These are phyloP conservation scores for Penicillium sp. DNA, from an alignment of 2,329 filamentous ascomycete species.

Conservation along the genomic window DNA sequence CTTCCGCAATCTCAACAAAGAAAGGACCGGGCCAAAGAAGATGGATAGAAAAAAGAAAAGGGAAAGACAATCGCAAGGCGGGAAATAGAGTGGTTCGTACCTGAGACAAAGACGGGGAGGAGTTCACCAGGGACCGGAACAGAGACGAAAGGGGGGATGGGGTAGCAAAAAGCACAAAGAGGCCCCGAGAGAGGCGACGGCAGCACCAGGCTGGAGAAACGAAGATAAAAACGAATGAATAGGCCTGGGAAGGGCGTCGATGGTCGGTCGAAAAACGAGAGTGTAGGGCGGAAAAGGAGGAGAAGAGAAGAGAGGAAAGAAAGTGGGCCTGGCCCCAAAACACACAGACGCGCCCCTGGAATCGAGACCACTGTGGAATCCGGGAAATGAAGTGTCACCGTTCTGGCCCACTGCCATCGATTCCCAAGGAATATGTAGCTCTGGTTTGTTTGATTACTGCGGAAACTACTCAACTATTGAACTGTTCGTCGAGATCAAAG, in stretches of 20 bases:
- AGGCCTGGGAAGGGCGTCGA: slow-evolving; percentile 7
- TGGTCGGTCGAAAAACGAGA: slow-evolving; percentile 16
- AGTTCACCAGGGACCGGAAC: background rate
- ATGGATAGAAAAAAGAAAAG: background rate
- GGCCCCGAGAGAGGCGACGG: slow-evolving; percentile 15
- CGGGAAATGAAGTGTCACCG: slow-evolving; percentile 6
- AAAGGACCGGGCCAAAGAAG: background rate
- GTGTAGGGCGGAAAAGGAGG: slow-evolving; percentile 1
- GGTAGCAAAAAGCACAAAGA: slow-evolving; percentile 9
- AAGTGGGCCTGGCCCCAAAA: slow-evolving; percentile 10
- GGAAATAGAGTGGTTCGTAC: slow-evolving; percentile 14
- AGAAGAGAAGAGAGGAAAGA: slow-evolving; percentile 13
- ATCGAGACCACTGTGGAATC: slow-evolving; percentile 16
- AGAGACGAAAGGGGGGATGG: background rate
- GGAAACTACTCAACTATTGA: no score
- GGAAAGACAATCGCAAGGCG: background rate
- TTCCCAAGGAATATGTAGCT: background rate
- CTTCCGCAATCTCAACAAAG: background rate
- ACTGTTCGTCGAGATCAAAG: no score
- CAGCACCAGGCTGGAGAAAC: slow-evolving; percentile 26
- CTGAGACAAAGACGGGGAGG: slow-evolving; percentile 16
- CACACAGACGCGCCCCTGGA: slow-evolving; percentile 19
- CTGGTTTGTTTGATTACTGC: background rate
- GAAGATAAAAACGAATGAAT: slow-evolving; percentile 12
- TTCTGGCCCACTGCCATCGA: slow-evolving; percentile 2